phyloP scores from a whole-genome alignment of 139 green algal genomes.

The Chlamydomonas urium region DNA sequence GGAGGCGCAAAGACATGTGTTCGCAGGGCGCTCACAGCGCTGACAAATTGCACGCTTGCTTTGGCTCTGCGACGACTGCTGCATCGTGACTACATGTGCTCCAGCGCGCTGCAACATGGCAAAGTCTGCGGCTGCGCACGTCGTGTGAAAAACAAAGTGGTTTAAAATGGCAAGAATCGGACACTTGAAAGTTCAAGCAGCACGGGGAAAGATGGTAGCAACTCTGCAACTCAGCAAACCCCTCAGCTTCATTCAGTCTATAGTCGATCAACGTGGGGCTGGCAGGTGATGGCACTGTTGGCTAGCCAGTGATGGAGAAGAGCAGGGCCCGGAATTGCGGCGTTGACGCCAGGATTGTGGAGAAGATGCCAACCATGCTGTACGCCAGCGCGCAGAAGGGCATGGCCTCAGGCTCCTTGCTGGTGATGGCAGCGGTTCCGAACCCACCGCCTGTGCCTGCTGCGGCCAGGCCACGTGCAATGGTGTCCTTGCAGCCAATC shows the following conservation, averaged over 20 bases:
- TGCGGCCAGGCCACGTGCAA: conserved; percentile 71
- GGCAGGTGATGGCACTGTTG: too few relatives aligned
- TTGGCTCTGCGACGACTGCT: too few relatives aligned
- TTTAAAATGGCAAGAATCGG: too few relatives aligned
- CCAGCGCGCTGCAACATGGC: too few relatives aligned
- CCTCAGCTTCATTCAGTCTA: too few relatives aligned
- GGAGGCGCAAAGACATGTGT: background rate
- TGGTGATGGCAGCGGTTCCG: conserved; percentile 75
- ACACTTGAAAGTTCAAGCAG: too few relatives aligned
- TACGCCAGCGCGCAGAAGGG: conserved; percentile 85
- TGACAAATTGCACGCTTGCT: background rate
- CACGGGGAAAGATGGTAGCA: too few relatives aligned
- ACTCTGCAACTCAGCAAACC: too few relatives aligned
- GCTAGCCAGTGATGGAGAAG: conserved; percentile 52
- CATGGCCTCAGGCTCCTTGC: conserved; percentile 76
- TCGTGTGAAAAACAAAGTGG: too few relatives aligned
- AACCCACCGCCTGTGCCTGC: conserved; percentile 70
- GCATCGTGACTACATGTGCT: too few relatives aligned
- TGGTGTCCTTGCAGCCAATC: conserved; percentile 71
- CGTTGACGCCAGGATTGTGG: conserved; percentile 56
- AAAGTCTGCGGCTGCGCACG: too few relatives aligned
- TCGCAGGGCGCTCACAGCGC: background rate
- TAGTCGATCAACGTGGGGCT: too few relatives aligned
- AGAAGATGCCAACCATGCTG: conserved; percentile 75
- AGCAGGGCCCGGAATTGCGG: conserved; percentile 48